Base-by-base conservation (phyloP, 306 rosid species). In the Alnus glutinosa region DNA sequence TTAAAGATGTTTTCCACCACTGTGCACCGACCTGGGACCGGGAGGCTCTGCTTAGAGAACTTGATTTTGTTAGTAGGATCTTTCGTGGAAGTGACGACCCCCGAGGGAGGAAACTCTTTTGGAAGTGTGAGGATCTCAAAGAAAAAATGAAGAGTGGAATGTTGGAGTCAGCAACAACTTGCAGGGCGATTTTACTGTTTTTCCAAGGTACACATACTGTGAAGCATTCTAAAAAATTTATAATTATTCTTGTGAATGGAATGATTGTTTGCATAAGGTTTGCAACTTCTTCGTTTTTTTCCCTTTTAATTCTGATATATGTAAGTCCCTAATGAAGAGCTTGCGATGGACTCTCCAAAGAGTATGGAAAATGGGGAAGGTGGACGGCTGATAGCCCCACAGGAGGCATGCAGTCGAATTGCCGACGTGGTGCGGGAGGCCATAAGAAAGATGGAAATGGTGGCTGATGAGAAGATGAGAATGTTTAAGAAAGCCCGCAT, bases 401-500 rank as follows among this genome's bases (percentile, higher is more conserved):
- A 91, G 86, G 99, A 93, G 78, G 98, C 99, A 54, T 95, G 99
- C 84, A 89, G 79, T 83, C 90, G 93, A 84, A 95, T 95, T 32
- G 92, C 98, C 15, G 99, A 95, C 49, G 99, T 93, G 83, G 98
- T 93, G 80, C 97, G 91, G 63, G 99, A 95, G 87, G 99, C 97
- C 77, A 86, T 93, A 82, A 87, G 89, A 77, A 93, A 93, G 88
- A 95, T 95, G 99, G 99, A 95, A 87, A 80, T 93, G 83, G 98
- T 95, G n/a, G 99, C 99, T 28, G 97, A 95, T 52, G 99, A 95
- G 89, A 95, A 95, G 91, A 80, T 91, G 98, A 91, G 97, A 78
- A 92, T 92, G 94, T 89, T 87, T 87, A 93, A 91, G 88, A 95
- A 93, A 88, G 92, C 98, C 75, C 98, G 94, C 49, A 28, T 89